Conservation (phyloP, 345 rosid species). For the Syzygium jambos region DNA sequence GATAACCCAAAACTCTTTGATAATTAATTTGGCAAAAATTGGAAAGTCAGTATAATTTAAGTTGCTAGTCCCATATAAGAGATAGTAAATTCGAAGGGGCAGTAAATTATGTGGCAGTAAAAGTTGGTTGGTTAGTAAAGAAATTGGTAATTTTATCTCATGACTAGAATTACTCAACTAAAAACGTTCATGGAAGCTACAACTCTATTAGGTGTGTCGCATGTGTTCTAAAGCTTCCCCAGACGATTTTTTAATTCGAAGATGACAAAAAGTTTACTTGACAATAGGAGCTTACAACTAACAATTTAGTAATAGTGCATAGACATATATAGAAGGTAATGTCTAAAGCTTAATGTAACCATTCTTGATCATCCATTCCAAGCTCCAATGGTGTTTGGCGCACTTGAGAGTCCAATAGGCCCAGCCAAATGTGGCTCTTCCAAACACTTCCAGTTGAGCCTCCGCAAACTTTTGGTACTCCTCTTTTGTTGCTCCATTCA, state of each 20-base stretch:
- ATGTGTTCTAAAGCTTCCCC: not conserved
- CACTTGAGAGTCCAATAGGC: slow-evolving; percentile 57
- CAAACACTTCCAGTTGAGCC: slow-evolving; percentile 38
- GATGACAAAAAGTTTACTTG: not conserved
- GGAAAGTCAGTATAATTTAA: not conserved
- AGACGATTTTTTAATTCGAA: not conserved
- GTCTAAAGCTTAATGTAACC: not conserved
- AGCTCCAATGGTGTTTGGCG: slow-evolving; percentile 32
- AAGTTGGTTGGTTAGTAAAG: not conserved
- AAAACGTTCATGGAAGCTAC: not conserved
- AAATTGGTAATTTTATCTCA: not conserved
- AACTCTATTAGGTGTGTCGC: not conserved
- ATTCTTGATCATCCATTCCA: slow-evolving; percentile 55
- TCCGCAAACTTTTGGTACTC: slow-evolving; percentile 32
- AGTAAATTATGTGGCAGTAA: not conserved
- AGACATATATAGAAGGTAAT: not conserved
- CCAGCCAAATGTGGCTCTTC: slow-evolving; percentile 57
- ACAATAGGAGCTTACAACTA: not conserved
- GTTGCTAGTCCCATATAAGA: not conserved
- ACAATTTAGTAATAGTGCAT: not conserved
- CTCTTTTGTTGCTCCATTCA: slow-evolving; percentile 21
- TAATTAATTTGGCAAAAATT: not conserved
- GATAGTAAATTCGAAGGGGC: not conserved
- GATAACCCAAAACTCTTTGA: rapidly evolving
- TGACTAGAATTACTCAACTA: not conserved